These are phyloP conservation scores for Aspergillus sp. DNA, from an alignment of 2,329 filamentous ascomycete species.

Conservation along the genomic window DNA sequence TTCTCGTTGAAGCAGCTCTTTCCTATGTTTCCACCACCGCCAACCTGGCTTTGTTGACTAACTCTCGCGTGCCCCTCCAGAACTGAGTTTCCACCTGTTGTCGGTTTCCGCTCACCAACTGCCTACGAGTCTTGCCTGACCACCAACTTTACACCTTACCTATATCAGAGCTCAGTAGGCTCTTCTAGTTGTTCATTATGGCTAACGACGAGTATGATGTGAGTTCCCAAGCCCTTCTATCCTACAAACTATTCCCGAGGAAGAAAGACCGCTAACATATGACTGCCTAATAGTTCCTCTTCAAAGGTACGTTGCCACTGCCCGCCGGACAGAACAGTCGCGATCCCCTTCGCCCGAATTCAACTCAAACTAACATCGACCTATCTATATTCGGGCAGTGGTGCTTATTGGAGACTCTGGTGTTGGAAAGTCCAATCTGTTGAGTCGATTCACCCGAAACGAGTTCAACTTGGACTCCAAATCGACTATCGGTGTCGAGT, in stretches of 20 bases:
- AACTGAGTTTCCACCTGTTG: constrained; percentile 14
- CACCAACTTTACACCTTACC: constrained; percentile 20
- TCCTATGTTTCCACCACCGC: neutral
- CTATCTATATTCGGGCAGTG: constrained; percentile 56
- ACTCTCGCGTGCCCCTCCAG: constrained; percentile 14
- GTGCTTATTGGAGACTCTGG: constrained; percentile 99
- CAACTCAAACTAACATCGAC: constrained; percentile 20
- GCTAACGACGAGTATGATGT: constrained; percentile 99
- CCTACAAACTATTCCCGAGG: neutral
- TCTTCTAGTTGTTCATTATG: constrained; percentile 57
- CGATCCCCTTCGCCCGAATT: constrained; percentile 11
- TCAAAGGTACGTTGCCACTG: constrained; percentile 73
- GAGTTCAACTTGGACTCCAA: constrained; percentile 99
- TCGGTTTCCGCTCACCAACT: constrained; percentile 16
- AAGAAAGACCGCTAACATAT: constrained; percentile 23
- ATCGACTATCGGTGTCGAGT: constrained; percentile 99
- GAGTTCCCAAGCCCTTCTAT: constrained; percentile 45
- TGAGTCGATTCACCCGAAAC: constrained; percentile 99
- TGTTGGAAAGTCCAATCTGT: constrained; percentile 99
- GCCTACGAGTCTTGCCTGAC: constrained; percentile 18
- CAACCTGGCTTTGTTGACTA: constrained; percentile 9
- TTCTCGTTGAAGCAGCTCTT: neutral
- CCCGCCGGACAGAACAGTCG: constrained; percentile 21
- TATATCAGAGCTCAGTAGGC: constrained; percentile 22
- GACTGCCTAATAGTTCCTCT: constrained; percentile 73